Percentiles rank a stretch among this genome's conserved stretches.
phyloP scores from a whole-genome alignment of 2,329 filamentous ascomycete species.

The Cytospora leucostoma region DNA sequence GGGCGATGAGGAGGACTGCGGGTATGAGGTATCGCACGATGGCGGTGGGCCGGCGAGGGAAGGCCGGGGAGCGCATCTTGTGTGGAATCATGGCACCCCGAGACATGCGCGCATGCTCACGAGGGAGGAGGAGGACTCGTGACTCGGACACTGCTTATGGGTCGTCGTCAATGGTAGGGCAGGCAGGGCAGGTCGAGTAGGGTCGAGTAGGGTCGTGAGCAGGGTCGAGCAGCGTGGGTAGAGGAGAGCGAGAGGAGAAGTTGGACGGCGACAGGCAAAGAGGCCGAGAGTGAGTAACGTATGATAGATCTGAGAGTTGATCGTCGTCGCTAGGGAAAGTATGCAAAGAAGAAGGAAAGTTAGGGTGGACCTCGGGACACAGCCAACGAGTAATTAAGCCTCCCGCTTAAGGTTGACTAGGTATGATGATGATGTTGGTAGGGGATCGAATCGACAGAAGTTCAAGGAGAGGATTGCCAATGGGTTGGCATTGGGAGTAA shows the following conservation, averaged over 20 bases:
- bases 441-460: constrained; percentile 15
- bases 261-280: neutral
- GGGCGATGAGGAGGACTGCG: constrained; percentile 36
- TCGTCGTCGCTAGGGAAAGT: neutral
- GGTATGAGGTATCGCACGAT: constrained; percentile 42
- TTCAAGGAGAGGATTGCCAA: constrained; percentile 20
- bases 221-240: neutral
- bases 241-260: constrained; percentile 1
- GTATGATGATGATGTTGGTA: no score
- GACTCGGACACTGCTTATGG: neutral
- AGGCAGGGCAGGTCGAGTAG: constrained; percentile 10
- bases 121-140: neutral
- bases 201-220: neutral
- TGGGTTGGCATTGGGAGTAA: neutral
- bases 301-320: no score
- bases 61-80: constrained; percentile 41
- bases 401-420: no score
- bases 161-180: neutral
- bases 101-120: constrained; percentile 27
- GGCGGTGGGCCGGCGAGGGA: constrained; percentile 43
- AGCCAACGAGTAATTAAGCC: neutral
- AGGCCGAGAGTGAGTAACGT: neutral
- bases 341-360: neutral
- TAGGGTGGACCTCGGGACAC: neutral
- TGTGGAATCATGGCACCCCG: constrained; percentile 30